Evolutionary conservation across 208 protist genomes (phyloP), one percentile per base, ranked within the genome.

Genomic region (Acanthamoeba healyi): DNA sequence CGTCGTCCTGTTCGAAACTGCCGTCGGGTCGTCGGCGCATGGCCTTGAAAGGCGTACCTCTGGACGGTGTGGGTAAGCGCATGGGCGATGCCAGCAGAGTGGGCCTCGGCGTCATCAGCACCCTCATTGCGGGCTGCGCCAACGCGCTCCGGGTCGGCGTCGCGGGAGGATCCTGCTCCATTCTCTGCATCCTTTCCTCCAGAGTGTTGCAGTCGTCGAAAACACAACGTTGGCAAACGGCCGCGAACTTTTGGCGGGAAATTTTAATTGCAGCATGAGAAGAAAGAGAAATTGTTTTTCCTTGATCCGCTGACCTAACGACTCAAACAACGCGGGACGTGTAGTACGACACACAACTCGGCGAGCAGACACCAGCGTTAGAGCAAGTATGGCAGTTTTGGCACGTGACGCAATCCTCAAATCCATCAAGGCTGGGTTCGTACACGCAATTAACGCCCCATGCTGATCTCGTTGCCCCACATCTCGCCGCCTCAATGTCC

Each of bases 311-410:
- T n/a, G n/a, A n/a, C n/a, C n/a, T n/a, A n/a, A n/a, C n/a, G n/a
- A n/a, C n/a, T n/a, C n/a, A n/a, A n/a, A n/a, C n/a, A n/a, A n/a
- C n/a, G n/a, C n/a, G n/a, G n/a, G n/a, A n/a, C n/a, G n/a, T n/a
- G n/a, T n/a, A n/a, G n/a, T n/a, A n/a, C n/a, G n/a, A n/a, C n/a
- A n/a, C n/a, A n/a, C n/a, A n/a, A n/a, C n/a, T n/a, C n/a, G n/a
- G n/a, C n/a, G n/a, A n/a, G n/a, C n/a, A n/a, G n/a, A n/a, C n/a
- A n/a, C n/a, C n/a, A n/a, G n/a, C n/a, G n/a, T n/a, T n/a, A n/a
- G n/a, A n/a, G n/a, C 15, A 56, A 88, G 17, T 12, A 92, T 92
- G 87, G 36, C 87, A 22, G 87, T 92, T 19, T 54, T 92, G 38
- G 56, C 54, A 79, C 38, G 87, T 3, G 87, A 92, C 49, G 56